Evolutionary conservation across 805 yeast species (phyloP).

Genomic region (Wickerhamomyces subpelliculosus): DNA sequence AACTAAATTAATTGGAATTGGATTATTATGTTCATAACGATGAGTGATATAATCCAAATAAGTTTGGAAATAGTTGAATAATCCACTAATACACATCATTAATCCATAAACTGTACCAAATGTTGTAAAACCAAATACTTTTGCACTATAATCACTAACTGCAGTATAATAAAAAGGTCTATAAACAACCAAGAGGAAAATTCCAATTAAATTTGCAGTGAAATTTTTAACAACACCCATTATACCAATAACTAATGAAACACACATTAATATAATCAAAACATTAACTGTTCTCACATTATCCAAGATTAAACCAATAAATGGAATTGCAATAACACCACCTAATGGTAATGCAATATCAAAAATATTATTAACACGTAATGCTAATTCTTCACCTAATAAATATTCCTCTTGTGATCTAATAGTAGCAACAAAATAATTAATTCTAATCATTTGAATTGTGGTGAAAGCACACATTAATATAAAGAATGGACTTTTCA

Average conservation of each 20-base stretch:
- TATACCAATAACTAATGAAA: slow-evolving; percentile 61
- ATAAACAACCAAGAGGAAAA: slow-evolving; percentile 66
- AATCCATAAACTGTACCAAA: slow-evolving; percentile 91
- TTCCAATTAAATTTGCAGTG: slow-evolving; percentile 56
- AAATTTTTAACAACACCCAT: slow-evolving; percentile 53
- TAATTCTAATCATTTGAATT: slow-evolving; percentile 85
- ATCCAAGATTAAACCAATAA: slow-evolving; percentile 77
- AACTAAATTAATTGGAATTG: slow-evolving; percentile 64
- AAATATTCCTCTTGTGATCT: slow-evolving; percentile 75
- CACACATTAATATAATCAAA: slow-evolving; percentile 40
- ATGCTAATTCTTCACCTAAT: slow-evolving; percentile 46
- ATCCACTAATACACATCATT: slow-evolving; percentile 73
- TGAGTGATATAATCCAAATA: slow-evolving; percentile 68
- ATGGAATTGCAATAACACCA: slow-evolving; percentile 80
- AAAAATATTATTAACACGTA: slow-evolving; percentile 61
- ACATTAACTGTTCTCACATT: slow-evolving; percentile 57
- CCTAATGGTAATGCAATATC: slow-evolving; percentile 87
- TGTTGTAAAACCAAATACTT: slow-evolving; percentile 87
- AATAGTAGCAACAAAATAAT: slow-evolving; percentile 88
- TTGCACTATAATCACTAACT: slow-evolving; percentile 85
- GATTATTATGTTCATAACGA: slow-evolving; percentile 59
- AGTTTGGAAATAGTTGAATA: slow-evolving; percentile 70
- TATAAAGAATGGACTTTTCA: slow-evolving; percentile 60
- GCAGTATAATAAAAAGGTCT: slow-evolving; percentile 93
- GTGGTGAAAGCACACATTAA: slow-evolving; percentile 75